These are phyloP conservation scores for Fusarium sp. DNA, from an alignment of 2,329 filamentous ascomycete genomes.

Conservation along the genomic window DNA sequence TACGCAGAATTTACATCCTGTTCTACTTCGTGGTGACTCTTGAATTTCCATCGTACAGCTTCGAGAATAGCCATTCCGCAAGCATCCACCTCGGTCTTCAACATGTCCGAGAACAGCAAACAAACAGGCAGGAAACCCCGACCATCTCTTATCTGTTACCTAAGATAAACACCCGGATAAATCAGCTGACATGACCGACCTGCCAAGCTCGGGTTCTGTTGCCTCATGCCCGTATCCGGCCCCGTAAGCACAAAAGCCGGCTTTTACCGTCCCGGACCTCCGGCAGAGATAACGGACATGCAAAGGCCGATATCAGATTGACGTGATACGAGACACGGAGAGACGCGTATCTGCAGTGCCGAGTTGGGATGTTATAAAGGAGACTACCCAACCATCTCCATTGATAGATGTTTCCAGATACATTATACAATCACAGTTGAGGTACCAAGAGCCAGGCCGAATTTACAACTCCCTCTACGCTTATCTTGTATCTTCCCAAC, in stretches of 20 bases:
- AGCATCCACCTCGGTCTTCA: not conserved
- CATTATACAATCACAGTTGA: not conserved
- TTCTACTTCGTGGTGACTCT: not conserved
- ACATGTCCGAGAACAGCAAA: not conserved
- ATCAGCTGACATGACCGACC: not conserved
- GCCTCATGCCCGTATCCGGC: conserved; percentile 9
- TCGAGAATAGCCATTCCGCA: not conserved
- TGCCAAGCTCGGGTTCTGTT: conserved; percentile 20
- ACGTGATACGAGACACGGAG: not conserved
- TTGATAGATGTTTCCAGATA: not conserved
- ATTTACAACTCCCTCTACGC: not conserved
- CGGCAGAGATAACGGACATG: conserved; percentile 9
- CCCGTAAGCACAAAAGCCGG: conserved; percentile 13
- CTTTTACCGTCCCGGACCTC: conserved; percentile 7
- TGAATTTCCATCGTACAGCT: not conserved
- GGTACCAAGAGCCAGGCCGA: not conserved
- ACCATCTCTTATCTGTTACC: not conserved
- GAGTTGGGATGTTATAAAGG: not conserved
- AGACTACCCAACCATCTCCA: not conserved
- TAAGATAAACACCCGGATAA: not conserved
- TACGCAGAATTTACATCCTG: too few relatives aligned
- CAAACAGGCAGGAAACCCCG: not conserved
- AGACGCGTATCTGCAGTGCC: not conserved
- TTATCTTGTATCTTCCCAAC: not conserved
- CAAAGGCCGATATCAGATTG: conserved; percentile 4